Percentiles rank a stretch among this genome's conserved stretches.
These are phyloP conservation scores for Brassica cretica DNA, from an alignment of 345 rosid species.

Conservation along the genomic window DNA sequence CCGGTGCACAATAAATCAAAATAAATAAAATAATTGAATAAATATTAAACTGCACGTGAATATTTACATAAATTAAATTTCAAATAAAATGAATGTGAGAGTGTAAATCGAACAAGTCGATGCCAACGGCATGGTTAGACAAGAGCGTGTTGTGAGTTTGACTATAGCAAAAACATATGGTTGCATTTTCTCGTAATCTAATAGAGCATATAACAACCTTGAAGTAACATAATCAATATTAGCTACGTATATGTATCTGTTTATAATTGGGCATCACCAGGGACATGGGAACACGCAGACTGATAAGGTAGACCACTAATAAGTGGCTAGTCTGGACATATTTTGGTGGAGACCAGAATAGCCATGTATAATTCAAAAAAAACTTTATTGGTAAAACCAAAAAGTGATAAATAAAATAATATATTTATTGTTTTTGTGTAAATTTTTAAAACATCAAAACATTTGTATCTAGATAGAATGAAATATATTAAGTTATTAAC, in stretches of 20 bases:
- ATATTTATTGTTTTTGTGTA: too few species aligned
- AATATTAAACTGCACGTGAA: constrained; percentile 13
- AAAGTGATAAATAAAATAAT: too few species aligned
- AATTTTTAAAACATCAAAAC: too few species aligned
- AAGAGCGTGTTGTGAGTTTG: constrained; percentile 25
- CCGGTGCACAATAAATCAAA: not conserved
- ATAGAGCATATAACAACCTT: not conserved
- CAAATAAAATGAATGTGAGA: not conserved
- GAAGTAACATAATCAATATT: not conserved
- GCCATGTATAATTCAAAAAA: too few species aligned
- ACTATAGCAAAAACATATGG: constrained; percentile 21
- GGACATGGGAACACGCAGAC: too few species aligned
- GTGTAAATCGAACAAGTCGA: constrained; percentile 10
- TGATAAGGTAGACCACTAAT: too few species aligned
- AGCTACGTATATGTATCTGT: not conserved
- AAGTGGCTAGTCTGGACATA: too few species aligned
- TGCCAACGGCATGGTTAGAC: constrained; percentile 37
- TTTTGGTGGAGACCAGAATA: too few species aligned
- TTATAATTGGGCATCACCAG: not conserved
- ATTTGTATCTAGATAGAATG: too few species aligned
- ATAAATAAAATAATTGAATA: constrained; percentile 2
- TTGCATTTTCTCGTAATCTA: constrained; percentile 11
- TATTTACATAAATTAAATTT: not conserved
- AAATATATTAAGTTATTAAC: too few species aligned
- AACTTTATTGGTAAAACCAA: too few species aligned